Evolutionary conservation across 139 green algal genomes (phyloP).

Genomic region (Deuterostichococcus epilithicus): DNA sequence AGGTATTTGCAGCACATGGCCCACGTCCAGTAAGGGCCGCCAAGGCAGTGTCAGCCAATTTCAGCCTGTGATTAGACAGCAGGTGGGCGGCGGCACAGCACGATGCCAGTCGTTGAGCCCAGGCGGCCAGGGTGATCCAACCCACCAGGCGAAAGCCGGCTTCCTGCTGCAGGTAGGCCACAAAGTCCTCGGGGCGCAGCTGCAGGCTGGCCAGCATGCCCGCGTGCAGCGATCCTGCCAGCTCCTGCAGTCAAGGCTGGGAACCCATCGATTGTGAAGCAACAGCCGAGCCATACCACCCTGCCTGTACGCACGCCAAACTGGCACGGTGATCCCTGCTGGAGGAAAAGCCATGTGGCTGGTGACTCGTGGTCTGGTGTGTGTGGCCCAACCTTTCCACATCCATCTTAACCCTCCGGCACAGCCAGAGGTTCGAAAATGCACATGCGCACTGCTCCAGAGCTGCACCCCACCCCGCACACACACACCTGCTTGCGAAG

Average conservation of each 20-base stretch:
- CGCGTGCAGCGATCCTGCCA: slow-evolving; percentile 4
- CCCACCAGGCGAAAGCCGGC: slow-evolving; percentile 60
- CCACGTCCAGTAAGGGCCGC: too few species aligned
- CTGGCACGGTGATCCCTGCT: not conserved
- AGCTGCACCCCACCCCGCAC: not conserved
- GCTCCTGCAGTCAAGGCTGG: not conserved
- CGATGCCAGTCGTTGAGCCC: not conserved
- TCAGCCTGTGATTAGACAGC: too few species aligned
- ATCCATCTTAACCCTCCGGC: not conserved
- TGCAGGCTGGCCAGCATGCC: slow-evolving; percentile 33
- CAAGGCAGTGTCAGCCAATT: too few species aligned
- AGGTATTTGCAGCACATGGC: too few species aligned
- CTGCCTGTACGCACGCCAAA: not conserved
- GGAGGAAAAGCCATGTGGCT: not conserved
- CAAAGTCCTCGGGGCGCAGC: slow-evolving; percentile 63
- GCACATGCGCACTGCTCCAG: not conserved
- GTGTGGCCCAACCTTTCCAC: not conserved
- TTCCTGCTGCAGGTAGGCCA: slow-evolving; percentile 34
- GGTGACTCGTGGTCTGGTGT: not conserved
- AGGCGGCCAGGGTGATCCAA: slow-evolving; percentile 24
- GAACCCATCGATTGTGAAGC: not conserved
- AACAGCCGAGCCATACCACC: not conserved
- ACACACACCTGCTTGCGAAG: slow-evolving; percentile 54
- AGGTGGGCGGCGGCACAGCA: too few species aligned
- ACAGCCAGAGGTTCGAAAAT: not conserved